phyloP scores from a whole-genome alignment of 225 moss, liverwort and hornwort species.

The Physcomitrium patens region DNA sequence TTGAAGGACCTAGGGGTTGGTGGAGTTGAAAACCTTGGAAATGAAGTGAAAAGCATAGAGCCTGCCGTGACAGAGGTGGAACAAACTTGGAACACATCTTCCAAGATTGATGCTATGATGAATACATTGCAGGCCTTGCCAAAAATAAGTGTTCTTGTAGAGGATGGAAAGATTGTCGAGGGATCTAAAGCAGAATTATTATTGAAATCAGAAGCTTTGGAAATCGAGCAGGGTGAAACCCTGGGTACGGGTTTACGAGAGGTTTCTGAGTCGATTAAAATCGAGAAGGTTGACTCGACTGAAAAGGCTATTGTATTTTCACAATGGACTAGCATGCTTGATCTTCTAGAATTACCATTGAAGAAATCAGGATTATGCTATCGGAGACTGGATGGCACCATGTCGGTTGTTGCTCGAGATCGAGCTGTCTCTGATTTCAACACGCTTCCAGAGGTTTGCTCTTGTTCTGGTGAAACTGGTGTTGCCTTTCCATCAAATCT shows the following conservation, averaged over 20 bases:
- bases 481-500: not conserved
- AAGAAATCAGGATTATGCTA: slow-evolving; percentile 80
- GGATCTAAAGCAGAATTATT: slow-evolving; percentile 49
- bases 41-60: slow-evolving; percentile 26
- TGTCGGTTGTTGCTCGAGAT: slow-evolving; percentile 96
- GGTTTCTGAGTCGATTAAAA: slow-evolving; percentile 28
- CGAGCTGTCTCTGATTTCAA: slow-evolving; percentile 93
- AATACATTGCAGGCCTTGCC: slow-evolving; percentile 82
- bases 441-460: slow-evolving; percentile 78
- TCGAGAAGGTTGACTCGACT: slow-evolving; percentile 68
- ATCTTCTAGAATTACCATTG: slow-evolving; percentile 80
- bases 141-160: slow-evolving; percentile 57
- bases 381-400: slow-evolving; percentile 96
- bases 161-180: slow-evolving; percentile 66
- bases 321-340: slow-evolving; percentile 99
- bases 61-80: slow-evolving; percentile 34
- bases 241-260: slow-evolving; percentile 16
- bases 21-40: slow-evolving; percentile 38
- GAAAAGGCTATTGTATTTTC: slow-evolving; percentile 99
- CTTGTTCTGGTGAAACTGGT: slow-evolving; percentile 4
- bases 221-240: slow-evolving; percentile 32
- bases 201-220: slow-evolving; percentile 42
- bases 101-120: slow-evolving; percentile 95
- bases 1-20: slow-evolving; percentile 62
- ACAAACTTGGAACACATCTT: slow-evolving; percentile 77